These are phyloP conservation scores for Globisporangium nunn DNA, from an alignment of 352 stramenopile genomes.

Conservation along the genomic window DNA sequence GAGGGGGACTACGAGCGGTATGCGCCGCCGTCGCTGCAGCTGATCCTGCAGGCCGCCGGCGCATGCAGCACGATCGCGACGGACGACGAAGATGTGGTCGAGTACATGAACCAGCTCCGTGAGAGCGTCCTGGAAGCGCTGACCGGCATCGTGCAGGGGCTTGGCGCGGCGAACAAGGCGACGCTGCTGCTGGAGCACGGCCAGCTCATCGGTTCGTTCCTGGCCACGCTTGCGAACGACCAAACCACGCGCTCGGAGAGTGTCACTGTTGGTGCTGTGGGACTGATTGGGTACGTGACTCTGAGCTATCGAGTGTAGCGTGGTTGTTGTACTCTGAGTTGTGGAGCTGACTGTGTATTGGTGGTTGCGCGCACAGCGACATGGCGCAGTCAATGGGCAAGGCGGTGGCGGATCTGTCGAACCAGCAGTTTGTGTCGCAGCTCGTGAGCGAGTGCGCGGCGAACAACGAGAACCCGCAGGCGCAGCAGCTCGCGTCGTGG, in stretches of 20 bases:
- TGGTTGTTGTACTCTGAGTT: background rate
- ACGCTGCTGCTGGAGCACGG: slow-evolving; percentile 79
- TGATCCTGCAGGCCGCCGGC: slow-evolving; percentile 84
- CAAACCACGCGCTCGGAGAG: slow-evolving; percentile 74
- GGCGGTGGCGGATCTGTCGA: slow-evolving; percentile 48
- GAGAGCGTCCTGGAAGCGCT: slow-evolving; percentile 95
- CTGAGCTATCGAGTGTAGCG: too few species aligned
- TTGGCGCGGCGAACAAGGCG: slow-evolving; percentile 87
- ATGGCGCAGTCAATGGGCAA: slow-evolving; percentile 76
- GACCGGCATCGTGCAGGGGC: slow-evolving; percentile 94
- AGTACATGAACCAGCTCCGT: slow-evolving; percentile 96
- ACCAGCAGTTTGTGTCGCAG: slow-evolving; percentile 66
- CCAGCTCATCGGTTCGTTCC: slow-evolving; percentile 84
- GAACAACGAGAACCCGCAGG: slow-evolving; percentile 58
- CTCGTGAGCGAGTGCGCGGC: slow-evolving; percentile 66
- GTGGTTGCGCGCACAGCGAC: slow-evolving; percentile 37
- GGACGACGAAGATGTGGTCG: slow-evolving; percentile 97
- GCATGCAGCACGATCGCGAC: slow-evolving; percentile 80
- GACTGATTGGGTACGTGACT: slow-evolving; percentile 74
- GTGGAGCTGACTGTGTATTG: background rate
- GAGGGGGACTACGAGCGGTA: slow-evolving; percentile 89
- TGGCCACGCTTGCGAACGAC: slow-evolving; percentile 84
- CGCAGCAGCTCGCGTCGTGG: slow-evolving; percentile 63
- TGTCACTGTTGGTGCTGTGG: slow-evolving; percentile 89
- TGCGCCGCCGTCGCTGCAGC: slow-evolving; percentile 68